These are phyloP conservation scores for Zarea fungicola DNA, from an alignment of 2,329 filamentous ascomycete species.

Conservation along the genomic window DNA sequence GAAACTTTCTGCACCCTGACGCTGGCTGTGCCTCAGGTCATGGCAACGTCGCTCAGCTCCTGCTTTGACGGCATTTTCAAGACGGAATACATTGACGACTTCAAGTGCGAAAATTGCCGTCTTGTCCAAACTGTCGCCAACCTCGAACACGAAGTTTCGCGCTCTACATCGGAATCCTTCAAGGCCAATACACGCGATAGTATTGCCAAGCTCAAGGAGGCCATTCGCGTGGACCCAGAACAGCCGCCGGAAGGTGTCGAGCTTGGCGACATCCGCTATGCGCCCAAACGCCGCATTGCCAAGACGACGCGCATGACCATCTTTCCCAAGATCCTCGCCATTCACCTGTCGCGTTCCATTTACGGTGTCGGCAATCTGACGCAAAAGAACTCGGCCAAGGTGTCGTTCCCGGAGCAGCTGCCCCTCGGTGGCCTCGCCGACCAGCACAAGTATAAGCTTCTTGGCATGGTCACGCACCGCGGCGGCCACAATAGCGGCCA, in stretches of 20 bases:
- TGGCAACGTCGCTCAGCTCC: constrained; percentile 71
- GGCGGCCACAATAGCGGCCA: constrained; percentile 94
- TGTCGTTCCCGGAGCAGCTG: constrained; percentile 83
- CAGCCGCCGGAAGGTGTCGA: constrained; percentile 63
- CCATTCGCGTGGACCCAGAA: constrained; percentile 79
- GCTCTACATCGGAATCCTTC: constrained; percentile 47
- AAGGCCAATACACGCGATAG: constrained; percentile 48
- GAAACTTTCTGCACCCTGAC: constrained; percentile 91
- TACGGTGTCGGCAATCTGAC: constrained; percentile 74
- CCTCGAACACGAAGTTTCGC: constrained; percentile 55
- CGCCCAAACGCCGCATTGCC: constrained; percentile 78
- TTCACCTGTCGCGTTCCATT: constrained; percentile 90
- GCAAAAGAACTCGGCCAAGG: constrained; percentile 91
- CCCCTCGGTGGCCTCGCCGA: constrained; percentile 74
- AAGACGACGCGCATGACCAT: constrained; percentile 80
- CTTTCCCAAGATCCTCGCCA: constrained; percentile 85
- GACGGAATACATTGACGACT: constrained; percentile 93
- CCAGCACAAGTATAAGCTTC: constrained; percentile 74
- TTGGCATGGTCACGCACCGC: constrained; percentile 88
- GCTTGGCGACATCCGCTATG: constrained; percentile 67
- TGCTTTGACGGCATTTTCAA: constrained; percentile 95
- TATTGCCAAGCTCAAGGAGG: constrained; percentile 60
- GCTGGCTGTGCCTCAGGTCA: constrained; percentile 80
- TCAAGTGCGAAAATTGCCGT: constrained; percentile 89
- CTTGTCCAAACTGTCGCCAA: constrained; percentile 70